Evolutionary conservation across 306 rosid species (phyloP).

Genomic region (Quercus variabilis): DNA sequence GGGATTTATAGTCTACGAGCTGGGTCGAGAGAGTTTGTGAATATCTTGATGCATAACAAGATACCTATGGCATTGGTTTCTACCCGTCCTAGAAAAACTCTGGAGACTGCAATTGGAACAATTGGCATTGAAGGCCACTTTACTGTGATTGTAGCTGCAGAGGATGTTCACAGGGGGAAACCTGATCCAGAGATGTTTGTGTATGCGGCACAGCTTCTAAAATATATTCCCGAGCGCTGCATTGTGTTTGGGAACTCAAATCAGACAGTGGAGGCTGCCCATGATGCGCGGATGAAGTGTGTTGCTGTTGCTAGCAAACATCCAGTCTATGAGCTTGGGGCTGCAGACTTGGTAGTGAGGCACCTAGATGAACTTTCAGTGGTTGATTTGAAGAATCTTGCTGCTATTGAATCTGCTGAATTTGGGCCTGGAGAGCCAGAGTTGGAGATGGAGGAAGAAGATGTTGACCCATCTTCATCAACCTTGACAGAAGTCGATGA

Average conservation of each 20-base stretch:
- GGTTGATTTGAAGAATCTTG: slow-evolving; percentile 89
- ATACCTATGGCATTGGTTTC: slow-evolving; percentile 95
- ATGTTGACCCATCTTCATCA: slow-evolving; percentile 38
- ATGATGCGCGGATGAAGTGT: slow-evolving; percentile 92
- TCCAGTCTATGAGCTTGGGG: slow-evolving; percentile 88
- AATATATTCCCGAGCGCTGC: slow-evolving; percentile 88
- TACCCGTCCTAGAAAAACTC: slow-evolving; percentile 70
- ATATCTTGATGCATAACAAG: slow-evolving; percentile 79
- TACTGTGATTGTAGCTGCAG: slow-evolving; percentile 78
- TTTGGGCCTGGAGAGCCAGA: slow-evolving; percentile 67
- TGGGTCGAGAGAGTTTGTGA: slow-evolving; percentile 85
- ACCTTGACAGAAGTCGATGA: slow-evolving; percentile 50
- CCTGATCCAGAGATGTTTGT: slow-evolving; percentile 97
- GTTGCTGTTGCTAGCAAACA: slow-evolving; percentile 98
- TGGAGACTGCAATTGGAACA: slow-evolving; percentile 69
- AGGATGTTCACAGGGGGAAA: slow-evolving; percentile 93
- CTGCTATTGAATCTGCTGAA: slow-evolving; percentile 69
- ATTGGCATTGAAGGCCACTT: slow-evolving; percentile 69
- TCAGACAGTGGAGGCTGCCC: slow-evolving; percentile 95
- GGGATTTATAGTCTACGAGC: slow-evolving; percentile 66
- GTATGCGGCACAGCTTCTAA: slow-evolving; percentile 82
- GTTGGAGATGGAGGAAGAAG: slow-evolving; percentile 71
- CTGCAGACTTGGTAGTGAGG: slow-evolving; percentile 91
- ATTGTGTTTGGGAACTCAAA: slow-evolving; percentile 96
- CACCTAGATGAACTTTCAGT: slow-evolving; percentile 77